Evolutionary conservation across 768 basidiomycete species (phyloP).

Genomic region (Pholiota conissans): DNA sequence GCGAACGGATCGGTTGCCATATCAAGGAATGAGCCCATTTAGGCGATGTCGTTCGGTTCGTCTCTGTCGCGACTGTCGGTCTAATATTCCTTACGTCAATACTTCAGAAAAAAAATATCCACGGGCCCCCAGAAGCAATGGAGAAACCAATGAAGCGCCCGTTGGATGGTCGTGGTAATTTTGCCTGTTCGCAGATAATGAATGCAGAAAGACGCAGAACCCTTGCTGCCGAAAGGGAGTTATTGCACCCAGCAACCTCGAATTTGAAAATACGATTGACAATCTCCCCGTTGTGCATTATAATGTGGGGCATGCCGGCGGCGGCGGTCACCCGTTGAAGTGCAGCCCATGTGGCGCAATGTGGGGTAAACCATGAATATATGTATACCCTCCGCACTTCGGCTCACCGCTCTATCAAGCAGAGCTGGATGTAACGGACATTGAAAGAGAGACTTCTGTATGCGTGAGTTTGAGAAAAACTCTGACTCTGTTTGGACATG

Average conservation of each 20-base stretch:
- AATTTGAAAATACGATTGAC: too few relatives aligned
- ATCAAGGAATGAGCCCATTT: not conserved
- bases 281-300: not conserved
- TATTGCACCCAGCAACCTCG: too few relatives aligned
- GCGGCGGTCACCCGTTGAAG: not conserved
- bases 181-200: too few relatives aligned
- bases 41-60: not conserved
- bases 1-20: not conserved
- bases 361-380: not conserved
- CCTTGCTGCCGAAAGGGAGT: too few relatives aligned
- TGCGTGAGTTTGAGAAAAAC: not conserved
- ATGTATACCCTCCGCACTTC: not conserved
- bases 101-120: too few relatives aligned
- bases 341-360: not conserved
- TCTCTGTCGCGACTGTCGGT: not conserved
- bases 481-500: not conserved
- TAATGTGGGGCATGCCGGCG: not conserved
- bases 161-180: too few relatives aligned
- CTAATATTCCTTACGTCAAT: not conserved
- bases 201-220: too few relatives aligned
- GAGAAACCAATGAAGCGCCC: too few relatives aligned
- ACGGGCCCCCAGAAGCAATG: too few relatives aligned
- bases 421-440: not conserved
- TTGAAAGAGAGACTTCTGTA: not conserved
- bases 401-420: not conserved